phyloP scores from a whole-genome alignment of 192 early-diverging fungal species.

The Mycoemilia scoparia region DNA sequence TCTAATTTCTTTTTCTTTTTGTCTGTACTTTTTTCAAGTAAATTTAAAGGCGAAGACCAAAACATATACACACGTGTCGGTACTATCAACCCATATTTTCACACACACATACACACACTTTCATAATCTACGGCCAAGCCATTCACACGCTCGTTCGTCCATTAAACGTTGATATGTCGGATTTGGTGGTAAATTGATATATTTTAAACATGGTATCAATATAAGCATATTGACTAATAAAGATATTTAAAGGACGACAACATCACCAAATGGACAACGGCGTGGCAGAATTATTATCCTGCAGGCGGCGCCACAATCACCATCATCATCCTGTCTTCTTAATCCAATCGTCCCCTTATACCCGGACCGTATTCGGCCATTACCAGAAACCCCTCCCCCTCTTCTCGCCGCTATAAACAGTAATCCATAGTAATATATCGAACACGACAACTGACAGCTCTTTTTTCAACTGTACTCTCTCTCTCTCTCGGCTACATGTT shows the following conservation, averaged over 20 bases:
- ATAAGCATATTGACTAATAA: no score
- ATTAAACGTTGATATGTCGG: no score
- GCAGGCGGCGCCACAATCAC: neutral
- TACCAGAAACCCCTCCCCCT: neutral
- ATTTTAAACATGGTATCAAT: no score
- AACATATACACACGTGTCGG: neutral
- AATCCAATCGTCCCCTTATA: neutral
- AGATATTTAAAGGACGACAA: no score
- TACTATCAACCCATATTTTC: no score
- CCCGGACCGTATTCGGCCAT: neutral
- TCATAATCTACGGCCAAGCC: no score
- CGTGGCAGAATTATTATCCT: neutral
- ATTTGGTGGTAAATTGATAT: no score
- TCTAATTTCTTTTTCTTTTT: constrained; percentile 1
- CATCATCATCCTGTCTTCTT: neutral
- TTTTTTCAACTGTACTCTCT: neutral
- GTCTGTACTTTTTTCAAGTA: neutral
- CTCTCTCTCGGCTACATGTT: neutral
- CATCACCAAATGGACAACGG: neutral
- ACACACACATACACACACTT: no score
- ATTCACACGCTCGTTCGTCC: no score
- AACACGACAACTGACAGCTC: neutral
- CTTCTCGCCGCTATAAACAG: neutral
- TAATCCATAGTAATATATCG: neutral
- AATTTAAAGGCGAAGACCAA: neutral